phyloP scores from a whole-genome alignment of 805 yeast species.

The Debaryomyces hansenii region DNA sequence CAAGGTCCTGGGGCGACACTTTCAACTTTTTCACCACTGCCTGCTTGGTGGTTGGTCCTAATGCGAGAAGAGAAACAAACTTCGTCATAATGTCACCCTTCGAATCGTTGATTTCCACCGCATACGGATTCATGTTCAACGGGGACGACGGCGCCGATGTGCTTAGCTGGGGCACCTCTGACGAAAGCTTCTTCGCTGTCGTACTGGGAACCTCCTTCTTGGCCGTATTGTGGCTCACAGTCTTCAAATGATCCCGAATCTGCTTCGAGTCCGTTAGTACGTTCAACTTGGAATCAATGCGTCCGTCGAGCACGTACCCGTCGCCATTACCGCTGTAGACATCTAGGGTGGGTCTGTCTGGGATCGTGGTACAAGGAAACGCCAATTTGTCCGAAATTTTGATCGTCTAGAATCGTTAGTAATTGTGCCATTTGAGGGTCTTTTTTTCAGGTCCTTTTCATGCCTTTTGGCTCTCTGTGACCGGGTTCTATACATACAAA shows the following conservation, averaged over 20 bases:
- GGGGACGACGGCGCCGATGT: constrained; percentile 12
- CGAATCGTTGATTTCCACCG: constrained; percentile 7
- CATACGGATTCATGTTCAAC: constrained; percentile 10
- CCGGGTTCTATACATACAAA: constrained; percentile 25
- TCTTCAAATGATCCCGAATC: constrained; percentile 17
- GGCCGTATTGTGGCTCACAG: not conserved
- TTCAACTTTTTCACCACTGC: constrained; percentile 22
- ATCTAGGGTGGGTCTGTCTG: constrained; percentile 38
- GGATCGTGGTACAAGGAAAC: constrained; percentile 33
- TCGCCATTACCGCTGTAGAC: constrained; percentile 21
- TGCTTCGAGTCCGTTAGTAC: constrained; percentile 31
- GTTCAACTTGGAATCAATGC: constrained; percentile 29
- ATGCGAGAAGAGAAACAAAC: constrained; percentile 45
- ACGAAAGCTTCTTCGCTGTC: not conserved
- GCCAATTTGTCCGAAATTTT: constrained; percentile 23
- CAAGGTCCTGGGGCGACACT: constrained; percentile 11
- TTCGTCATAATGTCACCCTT: constrained; percentile 15
- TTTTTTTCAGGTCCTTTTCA: not conserved
- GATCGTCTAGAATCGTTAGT: constrained; percentile 28
- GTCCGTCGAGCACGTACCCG: constrained; percentile 25
- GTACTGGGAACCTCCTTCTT: not conserved
- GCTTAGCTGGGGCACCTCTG: not conserved
- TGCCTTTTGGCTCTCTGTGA: not conserved
- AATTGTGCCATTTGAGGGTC: not conserved
- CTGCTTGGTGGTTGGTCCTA: constrained; percentile 44